These are phyloP conservation scores for Tolypocladium endophyticum DNA, from an alignment of 2,329 filamentous ascomycete species.

Conservation along the genomic window DNA sequence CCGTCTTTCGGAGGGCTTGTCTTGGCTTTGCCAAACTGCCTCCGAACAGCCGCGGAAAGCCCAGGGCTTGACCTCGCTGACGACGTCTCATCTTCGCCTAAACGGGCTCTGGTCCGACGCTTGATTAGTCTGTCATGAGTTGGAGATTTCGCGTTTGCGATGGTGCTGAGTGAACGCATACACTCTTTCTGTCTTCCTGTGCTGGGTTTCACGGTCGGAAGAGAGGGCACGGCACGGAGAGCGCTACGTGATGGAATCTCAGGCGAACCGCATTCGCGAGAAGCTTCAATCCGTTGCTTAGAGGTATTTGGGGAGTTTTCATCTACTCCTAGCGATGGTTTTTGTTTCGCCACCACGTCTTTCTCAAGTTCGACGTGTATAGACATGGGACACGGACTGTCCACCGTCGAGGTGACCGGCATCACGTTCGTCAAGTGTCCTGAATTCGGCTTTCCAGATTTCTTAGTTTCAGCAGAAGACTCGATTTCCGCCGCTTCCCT, in stretches of 20 bases:
- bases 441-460: background rate
- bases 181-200: background rate
- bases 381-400: background rate
- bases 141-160: slow-evolving; percentile 6
- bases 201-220: slow-evolving; percentile 7
- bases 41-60: slow-evolving; percentile 8
- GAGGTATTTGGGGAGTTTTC: slow-evolving; percentile 6
- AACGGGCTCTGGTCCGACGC: slow-evolving; percentile 10
- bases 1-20: background rate
- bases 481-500: slow-evolving; percentile 41
- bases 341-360: background rate
- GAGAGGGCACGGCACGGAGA: slow-evolving; percentile 14
- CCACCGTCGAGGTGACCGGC: slow-evolving; percentile 1
- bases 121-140: slow-evolving; percentile 10
- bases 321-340: background rate
- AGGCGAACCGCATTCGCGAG: background rate
- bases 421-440: background rate
- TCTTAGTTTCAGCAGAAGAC: slow-evolving; percentile 10
- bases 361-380: background rate
- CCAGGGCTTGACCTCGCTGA: slow-evolving; percentile 19
- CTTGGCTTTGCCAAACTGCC: slow-evolving; percentile 3
- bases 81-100: slow-evolving; percentile 9
- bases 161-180: slow-evolving; percentile 15
- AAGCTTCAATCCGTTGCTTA: background rate
- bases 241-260: slow-evolving; percentile 6